A percentile compares a stretch with the other conserved stretches of the same genome.
These are phyloP conservation scores for Nakazawaea peltata DNA, from an alignment of 805 yeast species.

Conservation along the genomic window DNA sequence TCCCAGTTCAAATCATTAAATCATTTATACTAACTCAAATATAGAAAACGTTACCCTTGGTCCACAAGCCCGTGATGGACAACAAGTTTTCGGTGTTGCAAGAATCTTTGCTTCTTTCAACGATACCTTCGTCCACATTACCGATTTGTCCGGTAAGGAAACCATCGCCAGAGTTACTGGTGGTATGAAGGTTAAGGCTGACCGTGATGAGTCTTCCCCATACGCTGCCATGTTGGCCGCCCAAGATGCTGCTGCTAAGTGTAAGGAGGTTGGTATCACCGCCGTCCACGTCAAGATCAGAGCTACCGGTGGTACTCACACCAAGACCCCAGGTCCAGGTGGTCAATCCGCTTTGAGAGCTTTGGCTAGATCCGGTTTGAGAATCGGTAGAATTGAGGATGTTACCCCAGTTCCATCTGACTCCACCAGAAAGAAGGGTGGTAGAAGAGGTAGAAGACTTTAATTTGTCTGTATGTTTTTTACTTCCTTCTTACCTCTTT, in stretches of 20 bases:
- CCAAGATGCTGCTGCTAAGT: slow-evolving; percentile 97
- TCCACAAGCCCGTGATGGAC: slow-evolving; percentile 91
- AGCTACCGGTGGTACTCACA: slow-evolving; percentile 99
- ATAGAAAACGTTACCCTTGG: slow-evolving; percentile 58
- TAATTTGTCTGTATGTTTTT: slow-evolving; percentile 1
- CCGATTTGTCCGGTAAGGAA: slow-evolving; percentile 99
- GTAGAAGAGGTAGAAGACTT: slow-evolving; percentile 99
- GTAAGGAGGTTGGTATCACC: slow-evolving; percentile 99
- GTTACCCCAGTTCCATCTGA: slow-evolving; percentile 99
- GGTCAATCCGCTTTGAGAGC: slow-evolving; percentile 99
- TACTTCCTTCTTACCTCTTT: background rate
- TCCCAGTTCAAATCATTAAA: too few relatives aligned
- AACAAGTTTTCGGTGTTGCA: slow-evolving; percentile 99
- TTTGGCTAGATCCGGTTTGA: slow-evolving; percentile 98
- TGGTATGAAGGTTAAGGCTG: slow-evolving; percentile 99
- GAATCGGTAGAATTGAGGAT: slow-evolving; percentile 99
- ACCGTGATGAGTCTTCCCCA: slow-evolving; percentile 99
- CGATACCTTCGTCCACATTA: slow-evolving; percentile 99
- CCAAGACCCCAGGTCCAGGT: slow-evolving; percentile 99
- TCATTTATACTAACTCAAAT: background rate
- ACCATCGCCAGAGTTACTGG: slow-evolving; percentile 99
- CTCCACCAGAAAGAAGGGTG: slow-evolving; percentile 99
- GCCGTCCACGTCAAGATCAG: slow-evolving; percentile 99
- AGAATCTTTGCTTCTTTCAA: slow-evolving; percentile 99
- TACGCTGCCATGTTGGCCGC: slow-evolving; percentile 99